Conservation (phyloP, 306 rosid species). For the Dalbergia cultrata region DNA sequence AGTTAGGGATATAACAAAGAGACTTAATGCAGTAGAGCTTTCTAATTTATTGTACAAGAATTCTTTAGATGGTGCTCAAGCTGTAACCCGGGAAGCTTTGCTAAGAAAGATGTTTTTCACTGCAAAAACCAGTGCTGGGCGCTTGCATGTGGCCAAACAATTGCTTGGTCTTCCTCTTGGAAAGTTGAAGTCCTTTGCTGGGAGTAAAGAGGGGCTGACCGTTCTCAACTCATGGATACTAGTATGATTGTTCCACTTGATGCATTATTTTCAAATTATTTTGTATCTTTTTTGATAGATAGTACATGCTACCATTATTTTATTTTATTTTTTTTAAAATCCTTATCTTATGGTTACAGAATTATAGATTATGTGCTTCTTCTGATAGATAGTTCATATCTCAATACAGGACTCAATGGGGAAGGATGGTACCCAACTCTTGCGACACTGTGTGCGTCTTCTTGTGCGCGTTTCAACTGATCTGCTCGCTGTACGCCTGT, state of each 20-base stretch:
- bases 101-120: constrained; percentile 84
- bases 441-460: constrained; percentile 98
- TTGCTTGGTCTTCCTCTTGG: constrained; percentile 80
- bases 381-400: constrained; percentile 24
- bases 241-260: constrained; percentile 59
- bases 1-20: constrained; percentile 90
- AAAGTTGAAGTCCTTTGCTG: constrained; percentile 90
- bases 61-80: constrained; percentile 70
- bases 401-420: constrained; percentile 93
- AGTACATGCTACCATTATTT: constrained; percentile 36
- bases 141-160: constrained; percentile 90
- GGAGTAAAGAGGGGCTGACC: constrained; percentile 90
- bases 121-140: constrained; percentile 85
- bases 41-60: constrained; percentile 74
- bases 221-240: constrained; percentile 94
- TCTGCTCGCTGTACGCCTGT: constrained; percentile 88
- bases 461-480: constrained; percentile 96
- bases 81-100: constrained; percentile 70
- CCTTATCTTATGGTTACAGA: constrained; percentile 32
- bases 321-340: no score
- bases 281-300: not conserved
- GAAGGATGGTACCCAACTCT: constrained; percentile 96
- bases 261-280: constrained; percentile 34
- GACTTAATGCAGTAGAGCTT: constrained; percentile 84
- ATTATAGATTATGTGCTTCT: constrained; percentile 43